These are phyloP conservation scores for Torulaspora pretoriensis DNA, from an alignment of 1,139 yeast species.

Conservation along the genomic window DNA sequence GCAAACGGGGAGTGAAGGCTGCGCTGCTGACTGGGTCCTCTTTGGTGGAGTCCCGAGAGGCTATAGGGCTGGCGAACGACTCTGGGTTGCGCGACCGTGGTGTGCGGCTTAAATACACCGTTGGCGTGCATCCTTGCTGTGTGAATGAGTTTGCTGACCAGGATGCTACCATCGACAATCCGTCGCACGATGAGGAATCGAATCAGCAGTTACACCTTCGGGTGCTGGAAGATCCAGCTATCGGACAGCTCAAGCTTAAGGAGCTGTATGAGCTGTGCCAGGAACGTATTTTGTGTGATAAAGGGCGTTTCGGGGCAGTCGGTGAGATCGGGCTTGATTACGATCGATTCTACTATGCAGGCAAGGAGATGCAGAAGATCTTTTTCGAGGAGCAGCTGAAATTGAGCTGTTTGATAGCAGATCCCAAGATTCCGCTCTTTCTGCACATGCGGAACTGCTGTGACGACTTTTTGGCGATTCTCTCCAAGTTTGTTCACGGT, in stretches of 20 bases:
- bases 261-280: slow-evolving; percentile 48
- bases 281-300: slow-evolving; percentile 48
- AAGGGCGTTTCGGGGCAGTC: slow-evolving; percentile 57
- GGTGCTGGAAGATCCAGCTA: slow-evolving; percentile 38
- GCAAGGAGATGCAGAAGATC: slow-evolving; percentile 58
- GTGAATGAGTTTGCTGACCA: slow-evolving; percentile 55
- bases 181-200: slow-evolving; percentile 26
- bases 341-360: slow-evolving; percentile 76
- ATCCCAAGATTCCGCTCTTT: slow-evolving; percentile 58
- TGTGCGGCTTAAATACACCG: slow-evolving; percentile 55
- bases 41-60: slow-evolving; percentile 54
- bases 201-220: slow-evolving; percentile 34
- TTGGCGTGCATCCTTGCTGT: slow-evolving; percentile 92
- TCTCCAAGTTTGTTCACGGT: slow-evolving; percentile 54
- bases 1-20: slow-evolving; percentile 55
- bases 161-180: slow-evolving; percentile 16
- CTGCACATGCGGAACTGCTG: slow-evolving; percentile 88
- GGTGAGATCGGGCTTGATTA: slow-evolving; percentile 95
- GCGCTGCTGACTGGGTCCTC: slow-evolving; percentile 84
- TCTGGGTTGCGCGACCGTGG: slow-evolving; percentile 30
- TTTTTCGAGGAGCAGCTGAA: slow-evolving; percentile 68
- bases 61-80: slow-evolving; percentile 43
- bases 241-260: slow-evolving; percentile 19
- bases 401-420: slow-evolving; percentile 27
- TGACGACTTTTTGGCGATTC: slow-evolving; percentile 64